A percentile compares a stretch with the other conserved stretches of the same genome.
Conservation (phyloP, 176 grass and related monocot species). For the Oropetium thomaeum region DNA sequence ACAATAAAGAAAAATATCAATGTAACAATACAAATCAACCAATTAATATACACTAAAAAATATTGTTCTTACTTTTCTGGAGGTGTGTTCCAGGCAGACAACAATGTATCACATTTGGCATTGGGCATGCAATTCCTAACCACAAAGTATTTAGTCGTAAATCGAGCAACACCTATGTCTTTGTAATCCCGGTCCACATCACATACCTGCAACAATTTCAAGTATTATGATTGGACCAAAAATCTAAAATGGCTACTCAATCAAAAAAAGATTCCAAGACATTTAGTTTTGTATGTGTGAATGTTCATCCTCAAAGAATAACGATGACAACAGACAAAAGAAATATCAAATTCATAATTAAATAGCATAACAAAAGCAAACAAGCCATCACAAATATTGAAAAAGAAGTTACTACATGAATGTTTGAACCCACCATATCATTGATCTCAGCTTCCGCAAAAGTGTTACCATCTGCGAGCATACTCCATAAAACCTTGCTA, state of each 20-base stretch:
- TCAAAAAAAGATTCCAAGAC: slow-evolving; percentile 9
- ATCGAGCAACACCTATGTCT: slow-evolving; percentile 85
- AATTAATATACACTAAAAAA: slow-evolving; percentile 3
- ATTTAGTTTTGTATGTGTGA: neutral
- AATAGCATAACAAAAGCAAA: slow-evolving; percentile 13
- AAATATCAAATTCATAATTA: neutral
- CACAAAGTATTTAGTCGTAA: slow-evolving; percentile 94
- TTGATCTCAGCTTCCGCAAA: slow-evolving; percentile 99
- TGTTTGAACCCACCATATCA: slow-evolving; percentile 69
- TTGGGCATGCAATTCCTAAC: slow-evolving; percentile 89
- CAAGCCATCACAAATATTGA: slow-evolving; percentile 1
- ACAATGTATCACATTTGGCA: slow-evolving; percentile 88
- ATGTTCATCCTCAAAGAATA: neutral
- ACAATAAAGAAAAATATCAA: neutral
- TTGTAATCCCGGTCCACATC: slow-evolving; percentile 99
- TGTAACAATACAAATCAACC: neutral
- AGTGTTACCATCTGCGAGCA: slow-evolving; percentile 97
- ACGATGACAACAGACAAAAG: slow-evolving; percentile 14
- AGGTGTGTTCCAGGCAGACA: slow-evolving; percentile 97
- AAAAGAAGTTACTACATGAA: slow-evolving; percentile 27
- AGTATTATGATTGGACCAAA: slow-evolving; percentile 11
- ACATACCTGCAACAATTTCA: slow-evolving; percentile 59
- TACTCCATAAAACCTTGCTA: slow-evolving; percentile 96
- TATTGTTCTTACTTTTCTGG: slow-evolving; percentile 89
- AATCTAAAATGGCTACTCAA: slow-evolving; percentile 8